Conservation (phyloP, 768 basidiomycete genomes). For the Lactifluus rugatus region DNA sequence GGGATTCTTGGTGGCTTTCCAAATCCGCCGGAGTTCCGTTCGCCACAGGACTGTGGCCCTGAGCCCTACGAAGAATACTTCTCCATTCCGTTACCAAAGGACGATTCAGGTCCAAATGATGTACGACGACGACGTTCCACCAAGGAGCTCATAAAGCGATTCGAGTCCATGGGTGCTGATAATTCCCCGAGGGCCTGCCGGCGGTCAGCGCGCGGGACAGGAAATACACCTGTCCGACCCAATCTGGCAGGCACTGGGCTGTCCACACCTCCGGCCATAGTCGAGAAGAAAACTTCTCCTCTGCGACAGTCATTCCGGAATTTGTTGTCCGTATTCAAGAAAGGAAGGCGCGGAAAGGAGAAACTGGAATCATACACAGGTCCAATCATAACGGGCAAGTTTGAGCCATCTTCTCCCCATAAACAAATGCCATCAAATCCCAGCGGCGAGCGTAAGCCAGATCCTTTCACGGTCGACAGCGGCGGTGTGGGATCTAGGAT, state of each 20-base stretch:
- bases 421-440: not conserved
- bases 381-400: slow-evolving; percentile 12
- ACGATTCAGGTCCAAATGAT: not conserved
- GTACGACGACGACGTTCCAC: slow-evolving; percentile 27
- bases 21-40: slow-evolving; percentile 13
- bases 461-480: not conserved
- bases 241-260: slow-evolving; percentile 18
- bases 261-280: slow-evolving; percentile 23
- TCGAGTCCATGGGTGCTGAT: slow-evolving; percentile 34
- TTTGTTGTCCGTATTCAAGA: slow-evolving; percentile 53
- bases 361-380: slow-evolving; percentile 18
- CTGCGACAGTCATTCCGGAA: slow-evolving; percentile 57
- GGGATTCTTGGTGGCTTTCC: not conserved
- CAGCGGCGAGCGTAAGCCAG: not conserved
- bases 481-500: slow-evolving; percentile 10
- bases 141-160: slow-evolving; percentile 44
- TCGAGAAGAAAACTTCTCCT: slow-evolving; percentile 42
- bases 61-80: slow-evolving; percentile 20
- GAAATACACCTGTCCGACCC: slow-evolving; percentile 16
- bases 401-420: not conserved
- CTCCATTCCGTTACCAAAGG: slow-evolving; percentile 5
- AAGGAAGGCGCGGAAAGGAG: slow-evolving; percentile 26
- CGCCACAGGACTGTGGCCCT: slow-evolving; percentile 12
- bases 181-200: not conserved
- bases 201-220: not conserved